A percentile compares a stretch with the other conserved stretches of the same genome.
Conservation (phyloP, 139 green algal genomes). For the Auxenochlorella pyrenoidosa region DNA sequence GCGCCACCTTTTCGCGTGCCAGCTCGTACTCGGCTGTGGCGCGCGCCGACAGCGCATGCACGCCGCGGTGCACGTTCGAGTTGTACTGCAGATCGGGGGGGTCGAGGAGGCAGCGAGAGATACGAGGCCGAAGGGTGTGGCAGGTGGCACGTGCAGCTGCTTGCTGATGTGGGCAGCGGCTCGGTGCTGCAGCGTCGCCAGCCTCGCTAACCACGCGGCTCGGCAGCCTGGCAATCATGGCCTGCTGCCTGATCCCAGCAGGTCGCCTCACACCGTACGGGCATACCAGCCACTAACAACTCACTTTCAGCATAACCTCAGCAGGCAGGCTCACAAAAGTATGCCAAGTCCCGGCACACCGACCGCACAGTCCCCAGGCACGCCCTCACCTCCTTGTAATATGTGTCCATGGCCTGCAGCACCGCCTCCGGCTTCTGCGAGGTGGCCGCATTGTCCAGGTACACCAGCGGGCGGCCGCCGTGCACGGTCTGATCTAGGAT, state of each 20-base stretch:
- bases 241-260: too few species aligned
- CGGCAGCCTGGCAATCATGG: too few species aligned
- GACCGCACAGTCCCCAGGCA: too few species aligned
- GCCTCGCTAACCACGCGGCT: too few species aligned
- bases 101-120: too few species aligned
- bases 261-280: too few species aligned
- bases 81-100: slow-evolving; percentile 89
- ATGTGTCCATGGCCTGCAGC: slow-evolving; percentile 78
- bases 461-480: slow-evolving; percentile 88
- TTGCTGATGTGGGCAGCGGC: too few species aligned
- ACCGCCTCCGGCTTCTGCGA: slow-evolving; percentile 93
- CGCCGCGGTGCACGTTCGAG: slow-evolving; percentile 97
- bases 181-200: too few species aligned
- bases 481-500: slow-evolving; percentile 90
- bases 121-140: too few species aligned
- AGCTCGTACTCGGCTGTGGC: slow-evolving; percentile 95
- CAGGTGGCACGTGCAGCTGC: too few species aligned
- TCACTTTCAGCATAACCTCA: too few species aligned
- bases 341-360: neutral
- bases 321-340: neutral
- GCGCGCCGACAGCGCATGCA: slow-evolving; percentile 80
- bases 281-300: too few species aligned
- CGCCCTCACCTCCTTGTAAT: slow-evolving; percentile 70
- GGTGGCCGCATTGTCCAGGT: slow-evolving; percentile 98
- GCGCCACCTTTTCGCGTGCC: slow-evolving; percentile 87